phyloP scores from a whole-genome alignment of 768 basidiomycete genomes.

The Boletales sp. region DNA sequence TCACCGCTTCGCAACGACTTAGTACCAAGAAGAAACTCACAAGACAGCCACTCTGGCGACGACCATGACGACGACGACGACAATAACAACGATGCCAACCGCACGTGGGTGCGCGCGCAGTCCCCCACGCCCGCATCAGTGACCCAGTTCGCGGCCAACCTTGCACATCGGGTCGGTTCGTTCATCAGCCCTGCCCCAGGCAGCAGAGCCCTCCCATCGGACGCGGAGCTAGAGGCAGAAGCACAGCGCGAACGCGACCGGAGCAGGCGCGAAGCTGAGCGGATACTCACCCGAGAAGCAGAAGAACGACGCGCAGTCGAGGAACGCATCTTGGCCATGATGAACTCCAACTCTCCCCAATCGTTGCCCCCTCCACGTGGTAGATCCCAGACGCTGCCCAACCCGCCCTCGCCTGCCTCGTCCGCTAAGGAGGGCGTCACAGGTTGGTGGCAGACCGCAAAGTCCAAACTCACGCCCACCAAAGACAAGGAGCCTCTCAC shows the following conservation, averaged over 20 bases:
- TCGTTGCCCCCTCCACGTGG: slow-evolving; percentile 59
- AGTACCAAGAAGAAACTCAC: slow-evolving; percentile 46
- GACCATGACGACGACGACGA: slow-evolving; percentile 39
- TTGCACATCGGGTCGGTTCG: slow-evolving; percentile 71
- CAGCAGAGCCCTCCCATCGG: slow-evolving; percentile 51
- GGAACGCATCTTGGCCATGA: slow-evolving; percentile 74
- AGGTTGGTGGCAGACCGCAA: slow-evolving; percentile 74
- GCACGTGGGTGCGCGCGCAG: slow-evolving; percentile 33
- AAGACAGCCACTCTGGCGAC: slow-evolving; percentile 44
- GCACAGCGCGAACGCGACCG: slow-evolving; percentile 73
- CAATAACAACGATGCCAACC: slow-evolving; percentile 26
- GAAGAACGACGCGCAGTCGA: slow-evolving; percentile 66
- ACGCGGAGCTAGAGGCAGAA: slow-evolving; percentile 80
- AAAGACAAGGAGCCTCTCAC: slow-evolving; percentile 74
- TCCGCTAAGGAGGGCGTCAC: slow-evolving; percentile 56
- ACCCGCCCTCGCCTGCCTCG: slow-evolving; percentile 59
- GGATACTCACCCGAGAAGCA: slow-evolving; percentile 68
- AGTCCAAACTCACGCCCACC: slow-evolving; percentile 72
- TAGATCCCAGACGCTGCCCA: slow-evolving; percentile 51
- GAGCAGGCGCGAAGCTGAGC: slow-evolving; percentile 74
- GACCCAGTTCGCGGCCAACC: slow-evolving; percentile 66
- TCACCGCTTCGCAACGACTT: slow-evolving; percentile 71
- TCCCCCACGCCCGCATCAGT: slow-evolving; percentile 69
- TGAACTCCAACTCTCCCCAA: slow-evolving; percentile 38
- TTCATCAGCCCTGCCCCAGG: slow-evolving; percentile 53